Evolutionary conservation across 495 filamentous ascomycete species (phyloP).

Genomic region (Articulospora tetracladia): DNA sequence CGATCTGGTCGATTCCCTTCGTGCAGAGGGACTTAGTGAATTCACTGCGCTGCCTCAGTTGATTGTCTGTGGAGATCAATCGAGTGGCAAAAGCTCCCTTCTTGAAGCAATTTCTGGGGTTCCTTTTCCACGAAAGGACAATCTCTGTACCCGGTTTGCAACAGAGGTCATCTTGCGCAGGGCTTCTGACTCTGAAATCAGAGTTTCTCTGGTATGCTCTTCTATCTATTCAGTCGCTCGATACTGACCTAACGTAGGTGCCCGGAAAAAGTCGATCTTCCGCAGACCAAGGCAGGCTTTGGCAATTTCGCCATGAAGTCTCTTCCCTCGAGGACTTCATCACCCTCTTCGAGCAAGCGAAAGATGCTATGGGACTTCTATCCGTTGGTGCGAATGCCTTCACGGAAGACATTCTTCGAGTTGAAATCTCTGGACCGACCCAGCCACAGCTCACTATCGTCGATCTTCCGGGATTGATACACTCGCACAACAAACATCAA

Average conservation of each 20-base stretch:
- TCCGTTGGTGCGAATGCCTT: conserved; percentile 41
- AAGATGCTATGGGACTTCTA: conserved; percentile 46
- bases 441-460: conserved; percentile 65
- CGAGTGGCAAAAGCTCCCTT: conserved; percentile 60
- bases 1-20: conserved; percentile 53
- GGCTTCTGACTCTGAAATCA: conserved; percentile 14
- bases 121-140: conserved; percentile 50
- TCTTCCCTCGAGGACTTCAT: conserved; percentile 7
- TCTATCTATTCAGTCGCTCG: conserved; percentile 30
- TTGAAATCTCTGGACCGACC: conserved; percentile 62
- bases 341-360: conserved; percentile 35
- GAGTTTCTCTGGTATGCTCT: conserved; percentile 8
- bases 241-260: conserved; percentile 5
- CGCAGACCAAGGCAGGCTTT: conserved; percentile 4
- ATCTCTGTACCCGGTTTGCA: conserved; percentile 53
- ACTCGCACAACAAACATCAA: conserved; percentile 40
- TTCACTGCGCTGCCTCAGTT: conserved; percentile 58
- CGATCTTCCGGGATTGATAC: conserved; percentile 64
- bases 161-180: conserved; percentile 52
- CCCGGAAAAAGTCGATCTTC: conserved; percentile 5
- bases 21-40: conserved; percentile 51
- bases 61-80: conserved; percentile 63
- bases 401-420: conserved; percentile 60
- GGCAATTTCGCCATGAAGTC: conserved; percentile 11
- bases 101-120: conserved; percentile 64